phyloP scores from a whole-genome alignment of 495 filamentous ascomycete species.

The Tuber calosporum region DNA sequence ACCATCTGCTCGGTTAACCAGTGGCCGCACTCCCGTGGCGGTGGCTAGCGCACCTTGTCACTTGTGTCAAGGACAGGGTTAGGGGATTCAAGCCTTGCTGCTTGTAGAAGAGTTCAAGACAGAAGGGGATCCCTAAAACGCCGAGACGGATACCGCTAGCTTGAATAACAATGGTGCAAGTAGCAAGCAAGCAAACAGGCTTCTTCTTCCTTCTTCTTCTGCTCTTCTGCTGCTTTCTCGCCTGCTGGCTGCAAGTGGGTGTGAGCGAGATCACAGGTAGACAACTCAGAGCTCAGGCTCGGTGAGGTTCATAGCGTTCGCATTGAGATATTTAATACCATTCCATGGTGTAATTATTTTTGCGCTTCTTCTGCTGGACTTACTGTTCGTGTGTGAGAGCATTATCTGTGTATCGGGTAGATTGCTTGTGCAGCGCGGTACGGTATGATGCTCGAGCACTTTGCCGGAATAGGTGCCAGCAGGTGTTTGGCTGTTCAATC shows the following conservation, averaged over 20 bases:
- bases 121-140: not conserved
- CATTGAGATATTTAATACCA: not conserved
- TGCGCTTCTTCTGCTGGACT: not conserved
- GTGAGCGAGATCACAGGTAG: not conserved
- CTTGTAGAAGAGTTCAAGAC: not conserved
- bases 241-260: not conserved
- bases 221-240: not conserved
- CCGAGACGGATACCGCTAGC: not conserved
- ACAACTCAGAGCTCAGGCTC: not conserved
- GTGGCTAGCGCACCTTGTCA: not conserved
- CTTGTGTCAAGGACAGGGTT: not conserved
- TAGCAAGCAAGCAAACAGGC: not conserved
- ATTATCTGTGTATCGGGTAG: not conserved
- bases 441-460: not conserved
- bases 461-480: not conserved
- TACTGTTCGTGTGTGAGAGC: not conserved
- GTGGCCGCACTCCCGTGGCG: not conserved
- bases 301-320: constrained; percentile 3
- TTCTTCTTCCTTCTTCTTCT: not conserved
- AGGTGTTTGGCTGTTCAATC: not conserved
- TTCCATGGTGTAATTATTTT: not conserved
- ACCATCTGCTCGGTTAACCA: not conserved
- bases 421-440: constrained; percentile 1
- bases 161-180: not conserved
- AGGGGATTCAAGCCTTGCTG: not conserved